These are phyloP conservation scores for Candida neerlandica DNA, from an alignment of 1,139 yeast genomes.

Conservation along the genomic window DNA sequence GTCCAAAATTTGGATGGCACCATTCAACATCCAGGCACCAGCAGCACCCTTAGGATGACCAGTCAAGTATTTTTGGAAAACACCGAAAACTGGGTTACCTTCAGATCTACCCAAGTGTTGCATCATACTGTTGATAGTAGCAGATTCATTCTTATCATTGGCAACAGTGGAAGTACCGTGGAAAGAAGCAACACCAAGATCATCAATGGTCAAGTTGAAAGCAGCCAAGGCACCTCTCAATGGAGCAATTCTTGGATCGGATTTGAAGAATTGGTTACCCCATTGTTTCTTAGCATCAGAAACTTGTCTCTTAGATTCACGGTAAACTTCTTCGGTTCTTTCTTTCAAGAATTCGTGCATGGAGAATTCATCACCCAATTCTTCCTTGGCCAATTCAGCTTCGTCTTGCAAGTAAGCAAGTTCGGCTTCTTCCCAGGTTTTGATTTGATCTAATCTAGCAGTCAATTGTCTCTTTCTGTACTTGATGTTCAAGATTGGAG, in stretches of 20 bases:
- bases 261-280: slow-evolving; percentile 93
- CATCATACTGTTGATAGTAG: slow-evolving; percentile 89
- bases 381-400: slow-evolving; percentile 64
- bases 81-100: slow-evolving; percentile 98
- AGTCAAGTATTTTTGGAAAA: slow-evolving; percentile 97
- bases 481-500: slow-evolving; percentile 83
- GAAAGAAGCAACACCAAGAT: slow-evolving; percentile 96
- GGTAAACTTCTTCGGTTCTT: slow-evolving; percentile 83
- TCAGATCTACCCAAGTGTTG: slow-evolving; percentile 92
- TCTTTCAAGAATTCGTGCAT: slow-evolving; percentile 64
- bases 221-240: slow-evolving; percentile 96
- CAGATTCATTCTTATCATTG: slow-evolving; percentile 96
- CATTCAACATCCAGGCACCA: slow-evolving; percentile 99
- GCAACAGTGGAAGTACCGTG: slow-evolving; percentile 99
- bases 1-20: slow-evolving; percentile 91
- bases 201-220: slow-evolving; percentile 90
- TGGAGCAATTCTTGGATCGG: slow-evolving; percentile 94
- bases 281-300: slow-evolving; percentile 89
- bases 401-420: slow-evolving; percentile 53
- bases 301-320: slow-evolving; percentile 84
- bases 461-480: slow-evolving; percentile 93
- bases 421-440: slow-evolving; percentile 85
- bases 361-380: slow-evolving; percentile 60
- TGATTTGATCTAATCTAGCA: slow-evolving; percentile 75
- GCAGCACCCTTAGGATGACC: slow-evolving; percentile 99